A percentile compares a stretch with the other conserved stretches of the same genome.
Evolutionary conservation across 768 basidiomycete species (phyloP).

Genomic region (Sporobolomyces roseus): DNA sequence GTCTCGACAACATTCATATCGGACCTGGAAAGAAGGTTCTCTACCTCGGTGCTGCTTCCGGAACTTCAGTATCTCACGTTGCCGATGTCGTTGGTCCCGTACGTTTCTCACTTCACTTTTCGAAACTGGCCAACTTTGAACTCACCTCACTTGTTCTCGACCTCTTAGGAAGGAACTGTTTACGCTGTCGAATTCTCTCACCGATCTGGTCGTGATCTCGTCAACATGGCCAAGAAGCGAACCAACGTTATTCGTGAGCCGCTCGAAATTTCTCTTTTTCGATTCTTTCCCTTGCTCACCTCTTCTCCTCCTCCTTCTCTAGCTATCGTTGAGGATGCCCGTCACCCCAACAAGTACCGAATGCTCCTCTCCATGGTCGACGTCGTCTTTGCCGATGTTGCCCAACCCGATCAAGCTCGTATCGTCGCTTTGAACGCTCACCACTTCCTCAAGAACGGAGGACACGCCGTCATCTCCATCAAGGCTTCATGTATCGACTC

Average conservation of each 20-base stretch:
- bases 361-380: conserved; percentile 95
- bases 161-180: conserved; percentile 79
- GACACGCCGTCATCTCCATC: conserved; percentile 92
- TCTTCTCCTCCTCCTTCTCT: too few species aligned
- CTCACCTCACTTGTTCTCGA: background rate
- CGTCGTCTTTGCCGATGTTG: conserved; percentile 96
- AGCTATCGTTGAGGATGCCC: conserved; percentile 97
- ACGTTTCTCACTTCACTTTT: conserved; percentile 47
- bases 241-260: conserved; percentile 95
- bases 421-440: conserved; percentile 90
- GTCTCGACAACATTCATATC: conserved; percentile 89
- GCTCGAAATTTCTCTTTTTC: background rate
- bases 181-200: conserved; percentile 98
- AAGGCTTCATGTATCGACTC: conserved; percentile 99
- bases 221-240: conserved; percentile 98
- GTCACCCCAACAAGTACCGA: conserved; percentile 90
- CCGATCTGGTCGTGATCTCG: conserved; percentile 92
- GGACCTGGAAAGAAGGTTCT: conserved; percentile 90
- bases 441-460: conserved; percentile 89
- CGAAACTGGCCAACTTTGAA: background rate
- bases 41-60: conserved; percentile 95
- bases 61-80: conserved; percentile 97
- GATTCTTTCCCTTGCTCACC: background rate
- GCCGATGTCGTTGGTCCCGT: conserved; percentile 97
- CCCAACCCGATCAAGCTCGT: conserved; percentile 97